A percentile compares a stretch with the other conserved stretches of the same genome.
Conservation (phyloP, 106 monocot genomes). For the Posidonia australis region DNA sequence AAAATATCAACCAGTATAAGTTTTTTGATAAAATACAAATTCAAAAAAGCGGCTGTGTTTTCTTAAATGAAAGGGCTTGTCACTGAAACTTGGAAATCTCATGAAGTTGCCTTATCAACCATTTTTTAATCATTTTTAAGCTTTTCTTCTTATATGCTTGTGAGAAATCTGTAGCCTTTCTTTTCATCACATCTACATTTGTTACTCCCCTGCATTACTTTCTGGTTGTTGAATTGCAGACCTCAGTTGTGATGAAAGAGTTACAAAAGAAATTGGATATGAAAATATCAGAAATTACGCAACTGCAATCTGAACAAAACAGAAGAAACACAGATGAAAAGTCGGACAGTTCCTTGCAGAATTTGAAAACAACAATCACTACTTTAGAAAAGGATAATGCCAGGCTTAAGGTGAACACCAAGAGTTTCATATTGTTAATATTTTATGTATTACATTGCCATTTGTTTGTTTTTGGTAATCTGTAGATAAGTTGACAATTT, state of each 20-base stretch:
- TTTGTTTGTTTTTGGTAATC: no score
- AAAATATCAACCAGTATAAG: no score
- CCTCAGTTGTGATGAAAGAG: conserved; percentile 13
- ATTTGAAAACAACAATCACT: conserved; percentile 25
- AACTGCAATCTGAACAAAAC: conserved; percentile 35
- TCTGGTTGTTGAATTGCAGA: conserved; percentile 4
- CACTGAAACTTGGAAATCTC: no score
- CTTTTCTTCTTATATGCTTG: neutral
- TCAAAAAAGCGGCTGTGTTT: no score
- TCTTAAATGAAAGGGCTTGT: no score
- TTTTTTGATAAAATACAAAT: no score
- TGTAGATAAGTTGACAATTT: no score
- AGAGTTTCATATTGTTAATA: neutral
- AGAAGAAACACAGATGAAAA: conserved; percentile 26
- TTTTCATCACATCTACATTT: neutral
- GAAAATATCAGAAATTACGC: conserved; percentile 15
- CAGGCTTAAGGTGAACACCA: conserved; percentile 44
- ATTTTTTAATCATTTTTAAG: no score
- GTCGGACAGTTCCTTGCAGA: conserved; percentile 33
- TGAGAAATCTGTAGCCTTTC: neutral
- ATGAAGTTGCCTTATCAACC: no score
- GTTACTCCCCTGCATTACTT: neutral
- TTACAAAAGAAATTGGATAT: conserved; percentile 10
- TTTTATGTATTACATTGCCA: no score
- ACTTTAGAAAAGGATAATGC: conserved; percentile 52